Evolutionary conservation across 805 yeast genomes (phyloP).

Genomic region (Debaryomyces maramus): DNA sequence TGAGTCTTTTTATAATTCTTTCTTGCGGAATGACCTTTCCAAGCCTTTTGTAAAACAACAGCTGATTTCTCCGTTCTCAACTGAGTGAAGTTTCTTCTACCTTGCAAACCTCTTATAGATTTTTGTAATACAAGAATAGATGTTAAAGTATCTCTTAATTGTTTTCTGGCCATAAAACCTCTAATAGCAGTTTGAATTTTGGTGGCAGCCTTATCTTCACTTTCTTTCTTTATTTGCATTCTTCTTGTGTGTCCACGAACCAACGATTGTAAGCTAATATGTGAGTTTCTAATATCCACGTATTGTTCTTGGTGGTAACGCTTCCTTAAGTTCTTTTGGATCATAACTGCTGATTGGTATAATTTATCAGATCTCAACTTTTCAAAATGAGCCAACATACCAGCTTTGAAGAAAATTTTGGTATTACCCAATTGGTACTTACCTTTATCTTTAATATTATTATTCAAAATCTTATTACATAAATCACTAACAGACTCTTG

Average conservation of each 20-base stretch:
- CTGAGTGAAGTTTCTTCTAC: constrained; percentile 53
- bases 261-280: constrained; percentile 57
- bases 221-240: constrained; percentile 51
- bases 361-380: constrained; percentile 79
- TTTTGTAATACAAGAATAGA: constrained; percentile 48
- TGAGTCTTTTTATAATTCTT: constrained; percentile 44
- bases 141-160: constrained; percentile 28
- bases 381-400: constrained; percentile 90
- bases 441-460: constrained; percentile 60
- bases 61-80: constrained; percentile 65
- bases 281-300: constrained; percentile 52
- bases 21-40: constrained; percentile 71
- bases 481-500: constrained; percentile 60
- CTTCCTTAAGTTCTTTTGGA: constrained; percentile 81
- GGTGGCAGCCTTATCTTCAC: constrained; percentile 62
- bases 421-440: constrained; percentile 91
- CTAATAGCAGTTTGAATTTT: constrained; percentile 68
- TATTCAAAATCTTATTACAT: constrained; percentile 65
- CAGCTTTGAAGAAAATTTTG: constrained; percentile 93
- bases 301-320: constrained; percentile 62
- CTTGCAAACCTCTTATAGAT: constrained; percentile 49
- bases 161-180: constrained; percentile 50
- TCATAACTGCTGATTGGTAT: constrained; percentile 72
- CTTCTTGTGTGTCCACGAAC: constrained; percentile 66
- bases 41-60: constrained; percentile 64